These are phyloP conservation scores for Phylloboletellus chloephorus DNA, from an alignment of 1,284 basidiomycete species.

Conservation along the genomic window DNA sequence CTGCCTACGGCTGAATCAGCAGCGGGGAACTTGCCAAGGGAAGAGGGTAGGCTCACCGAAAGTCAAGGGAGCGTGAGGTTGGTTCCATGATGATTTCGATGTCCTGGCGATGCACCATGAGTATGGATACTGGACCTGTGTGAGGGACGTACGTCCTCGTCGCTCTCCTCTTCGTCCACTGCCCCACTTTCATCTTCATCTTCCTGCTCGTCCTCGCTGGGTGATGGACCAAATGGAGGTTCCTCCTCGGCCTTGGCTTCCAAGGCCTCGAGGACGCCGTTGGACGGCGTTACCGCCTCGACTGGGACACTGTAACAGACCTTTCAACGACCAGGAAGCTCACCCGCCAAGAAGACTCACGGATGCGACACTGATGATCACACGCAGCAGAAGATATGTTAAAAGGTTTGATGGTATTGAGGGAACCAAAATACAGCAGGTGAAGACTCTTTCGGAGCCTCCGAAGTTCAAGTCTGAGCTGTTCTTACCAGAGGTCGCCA, in stretches of 20 bases:
- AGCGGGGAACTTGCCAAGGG: not conserved
- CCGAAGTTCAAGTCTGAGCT: slow-evolving; percentile 21
- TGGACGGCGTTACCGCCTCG: slow-evolving; percentile 40
- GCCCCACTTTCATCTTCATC: slow-evolving; percentile 30
- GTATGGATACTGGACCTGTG: not conserved
- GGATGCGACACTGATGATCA: slow-evolving; percentile 45
- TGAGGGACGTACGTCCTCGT: slow-evolving; percentile 37
- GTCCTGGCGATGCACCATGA: slow-evolving; percentile 41
- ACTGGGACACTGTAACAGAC: slow-evolving; percentile 40
- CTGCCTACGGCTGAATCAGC: slow-evolving; percentile 20
- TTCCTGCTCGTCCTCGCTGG: slow-evolving; percentile 28
- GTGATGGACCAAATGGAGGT: slow-evolving; percentile 26
- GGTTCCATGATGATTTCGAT: slow-evolving; percentile 79
- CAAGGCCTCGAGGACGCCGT: slow-evolving; percentile 43
- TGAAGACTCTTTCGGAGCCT: slow-evolving; percentile 24
- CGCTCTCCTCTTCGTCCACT: slow-evolving; percentile 37
- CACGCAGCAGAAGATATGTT: slow-evolving; percentile 33
- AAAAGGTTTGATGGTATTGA: slow-evolving; percentile 39
- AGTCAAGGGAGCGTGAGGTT: slow-evolving; percentile 62
- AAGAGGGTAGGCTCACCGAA: slow-evolving; percentile 45
- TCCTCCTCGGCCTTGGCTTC: slow-evolving; percentile 42
- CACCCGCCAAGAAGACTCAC: slow-evolving; percentile 41
- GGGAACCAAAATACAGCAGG: slow-evolving; percentile 30
- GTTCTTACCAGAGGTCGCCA: slow-evolving; percentile 43
- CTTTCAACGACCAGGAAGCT: slow-evolving; percentile 14